phyloP scores from a whole-genome alignment of 2,329 filamentous ascomycete genomes.

The Colletotrichum viniferum region DNA sequence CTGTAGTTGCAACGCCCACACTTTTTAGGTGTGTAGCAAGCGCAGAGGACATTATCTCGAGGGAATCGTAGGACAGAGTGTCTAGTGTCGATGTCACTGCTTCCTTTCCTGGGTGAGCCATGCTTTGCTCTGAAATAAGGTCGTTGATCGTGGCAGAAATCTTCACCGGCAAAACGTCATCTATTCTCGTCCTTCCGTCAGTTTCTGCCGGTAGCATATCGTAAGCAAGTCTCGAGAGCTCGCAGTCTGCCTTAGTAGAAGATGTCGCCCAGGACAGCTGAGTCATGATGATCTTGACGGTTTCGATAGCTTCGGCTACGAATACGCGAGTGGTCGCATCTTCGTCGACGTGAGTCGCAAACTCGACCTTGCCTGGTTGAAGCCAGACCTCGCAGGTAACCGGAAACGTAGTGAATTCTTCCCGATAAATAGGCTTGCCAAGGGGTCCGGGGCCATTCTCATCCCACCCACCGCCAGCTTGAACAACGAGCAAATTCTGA shows the following conservation, averaged over 20 bases:
- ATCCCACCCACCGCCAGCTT: slow-evolving; percentile 19
- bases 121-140: background rate
- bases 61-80: background rate
- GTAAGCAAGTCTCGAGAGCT: background rate
- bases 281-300: background rate
- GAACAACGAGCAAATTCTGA: slow-evolving; percentile 34
- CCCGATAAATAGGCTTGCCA: slow-evolving; percentile 1
- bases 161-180: background rate
- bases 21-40: background rate
- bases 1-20: background rate
- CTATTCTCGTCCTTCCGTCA: background rate
- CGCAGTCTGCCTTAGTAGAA: no score
- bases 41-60: background rate
- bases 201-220: background rate
- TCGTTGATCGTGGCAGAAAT: background rate
- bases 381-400: slow-evolving; percentile 14
- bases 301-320: background rate
- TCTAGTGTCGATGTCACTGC: background rate
- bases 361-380: background rate
- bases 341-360: slow-evolving; percentile 15
- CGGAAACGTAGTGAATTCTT: slow-evolving; percentile 15
- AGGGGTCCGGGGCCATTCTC: background rate
- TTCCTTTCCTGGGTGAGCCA: background rate
- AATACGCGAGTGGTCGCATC: background rate
- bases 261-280: background rate